Evolutionary conservation across 352 stramenopile species (phyloP), one percentile per base, ranked within the genome.

Genomic region (Pilasporangium apinafurcum): DNA sequence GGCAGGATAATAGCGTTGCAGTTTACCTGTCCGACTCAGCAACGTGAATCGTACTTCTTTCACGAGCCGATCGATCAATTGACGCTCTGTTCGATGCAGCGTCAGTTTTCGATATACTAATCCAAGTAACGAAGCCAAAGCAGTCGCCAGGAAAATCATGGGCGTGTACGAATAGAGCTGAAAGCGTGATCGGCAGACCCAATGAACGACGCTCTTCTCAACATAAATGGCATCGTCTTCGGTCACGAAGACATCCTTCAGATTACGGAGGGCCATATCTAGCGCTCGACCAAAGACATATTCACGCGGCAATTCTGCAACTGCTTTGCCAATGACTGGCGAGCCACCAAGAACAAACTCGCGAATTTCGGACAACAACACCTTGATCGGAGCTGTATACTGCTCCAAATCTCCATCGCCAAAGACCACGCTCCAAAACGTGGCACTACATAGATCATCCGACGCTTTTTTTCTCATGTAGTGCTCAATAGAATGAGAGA

Each of bases 1-100:
- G 4, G 65, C 66, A 3, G 71, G 67, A 29, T 84, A 88, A 21
- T 59, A 70, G 4, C 56, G 59, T 37, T 83, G 54, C 0, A 62
- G 27, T 4, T 46, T 48, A 5, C 59, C 52, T 10, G 65, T 68
- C 25, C 71, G 67, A 33, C 64, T 55, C 10, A 88, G 42, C 27
- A 88, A 48, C 35, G 70, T 72, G 24, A 72, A 85, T 17, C 75
- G 75, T 34, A 82, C 75, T 51, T 88, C 75, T 42, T 83, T 85
- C 20, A 84, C 65, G 18, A 85, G 68, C 0, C 75, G 68, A 45
- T 85, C 72, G 6, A 81, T 52, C 5, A 88, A 44, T 37, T 65
- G 51, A 5, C 61, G 61, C 49, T 83, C 61, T 16, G 63, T 65
- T 16, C 67, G 68, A 20, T 61, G 63, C n/a, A 83, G 28, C 13